Evolutionary conservation across 768 basidiomycete species (phyloP), one percentile per base, ranked within the genome.

Genomic region (Amanita molliuscula): DNA sequence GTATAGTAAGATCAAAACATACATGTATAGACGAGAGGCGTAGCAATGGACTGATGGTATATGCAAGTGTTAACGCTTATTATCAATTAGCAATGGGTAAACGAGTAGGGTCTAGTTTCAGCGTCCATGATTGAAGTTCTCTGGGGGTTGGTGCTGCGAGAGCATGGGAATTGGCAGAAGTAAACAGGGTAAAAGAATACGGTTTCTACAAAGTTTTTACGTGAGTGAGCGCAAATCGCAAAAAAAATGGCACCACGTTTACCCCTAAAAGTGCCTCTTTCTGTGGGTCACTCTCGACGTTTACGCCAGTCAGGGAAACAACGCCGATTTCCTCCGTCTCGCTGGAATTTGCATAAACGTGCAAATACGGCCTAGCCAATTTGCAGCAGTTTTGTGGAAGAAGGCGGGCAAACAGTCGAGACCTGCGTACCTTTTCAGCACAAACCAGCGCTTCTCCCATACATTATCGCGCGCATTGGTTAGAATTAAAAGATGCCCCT

Each of bases 261-360:
- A 92, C 93, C 58, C 87, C 90, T 28, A 93, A 76, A 28, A 96
- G 72, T n/a, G 68, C 68, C 65, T 93, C 92, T 65, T 97, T 92
- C 56, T 87, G 84, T 34, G 88, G 79, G 61, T 88, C 90, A 57
- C 78, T 79, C 61, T 90, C 88, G 15, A 96, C 79, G 58, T 86
- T 90, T 38, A 91, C 89, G 28, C 87, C 86, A 35, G 71, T 75
- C 47, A 97, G 75, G 63, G 87, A 90, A 60, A 97, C 81, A 47
- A 94, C 70, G 11, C 82, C 84, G 11, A 81, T 70, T 64, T 96
- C 92, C 55, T 93, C 88, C 8, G 85, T 63, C 62, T 96, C 91
- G 55, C 81, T 83, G 5, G 87, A 86, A 55, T 82, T 81, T n/a
- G 76, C 71, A 66, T 93, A 96, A 48, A 96, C 71, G 56, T 91